phyloP scores from a whole-genome alignment of 495 filamentous ascomycete species.

The Xylaria grammica region DNA sequence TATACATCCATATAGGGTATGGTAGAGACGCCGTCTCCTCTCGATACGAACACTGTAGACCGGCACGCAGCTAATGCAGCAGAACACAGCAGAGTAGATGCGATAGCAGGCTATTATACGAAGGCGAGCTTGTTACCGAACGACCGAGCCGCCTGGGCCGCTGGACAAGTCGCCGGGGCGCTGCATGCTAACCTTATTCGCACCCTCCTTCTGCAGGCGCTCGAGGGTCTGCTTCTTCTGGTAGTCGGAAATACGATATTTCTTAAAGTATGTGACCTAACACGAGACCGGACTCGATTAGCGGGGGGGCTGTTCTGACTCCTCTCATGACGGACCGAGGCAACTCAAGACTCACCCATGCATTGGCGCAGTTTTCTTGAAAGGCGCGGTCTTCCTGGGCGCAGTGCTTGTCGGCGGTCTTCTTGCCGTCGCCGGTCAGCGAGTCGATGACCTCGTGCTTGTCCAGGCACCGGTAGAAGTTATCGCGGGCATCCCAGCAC shows the following conservation, averaged over 20 bases:
- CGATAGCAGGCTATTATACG: background rate
- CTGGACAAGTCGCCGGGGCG: slow-evolving; percentile 21
- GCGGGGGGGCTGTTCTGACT: background rate
- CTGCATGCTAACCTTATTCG: slow-evolving; percentile 58
- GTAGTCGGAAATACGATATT: slow-evolving; percentile 87
- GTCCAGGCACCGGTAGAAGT: slow-evolving; percentile 86
- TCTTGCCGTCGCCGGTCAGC: slow-evolving; percentile 68
- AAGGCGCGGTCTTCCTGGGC: slow-evolving; percentile 67
- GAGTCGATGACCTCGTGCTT: slow-evolving; percentile 79
- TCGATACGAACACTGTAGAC: background rate
- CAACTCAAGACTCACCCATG: slow-evolving; percentile 79
- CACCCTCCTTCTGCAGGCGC: slow-evolving; percentile 80
- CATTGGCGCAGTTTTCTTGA: slow-evolving; percentile 74
- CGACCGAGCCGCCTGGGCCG: slow-evolving; percentile 14
- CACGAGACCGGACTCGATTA: background rate
- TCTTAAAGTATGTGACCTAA: slow-evolving; percentile 97
- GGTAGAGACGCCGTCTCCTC: slow-evolving; percentile 6
- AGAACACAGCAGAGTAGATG: too few relatives aligned
- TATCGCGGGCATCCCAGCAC: slow-evolving; percentile 88
- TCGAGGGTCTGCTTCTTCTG: slow-evolving; percentile 81
- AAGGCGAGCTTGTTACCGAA: background rate
- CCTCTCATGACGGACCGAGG: slow-evolving; percentile 8
- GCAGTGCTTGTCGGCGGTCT: slow-evolving; percentile 68
- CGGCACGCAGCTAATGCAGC: too few relatives aligned
- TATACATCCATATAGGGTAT: slow-evolving; percentile 19